These are phyloP conservation scores for Scutellaria minor DNA, from an alignment of 257 asterid genomes.

Conservation along the genomic window DNA sequence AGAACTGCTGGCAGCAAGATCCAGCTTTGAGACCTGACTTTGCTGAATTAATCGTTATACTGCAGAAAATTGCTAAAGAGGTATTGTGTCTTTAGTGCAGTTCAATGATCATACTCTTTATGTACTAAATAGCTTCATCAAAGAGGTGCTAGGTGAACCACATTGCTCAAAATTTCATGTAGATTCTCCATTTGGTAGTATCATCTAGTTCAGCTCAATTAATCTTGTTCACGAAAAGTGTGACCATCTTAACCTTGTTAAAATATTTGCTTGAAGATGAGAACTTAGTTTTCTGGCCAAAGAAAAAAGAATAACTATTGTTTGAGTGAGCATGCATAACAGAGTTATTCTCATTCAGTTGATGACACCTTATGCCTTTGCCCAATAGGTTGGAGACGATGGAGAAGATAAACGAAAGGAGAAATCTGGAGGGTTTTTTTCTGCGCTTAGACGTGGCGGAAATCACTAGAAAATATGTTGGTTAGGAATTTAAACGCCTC, in stretches of 20 bases:
- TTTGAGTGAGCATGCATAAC: neutral
- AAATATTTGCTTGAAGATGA: too few species aligned
- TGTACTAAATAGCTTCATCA: neutral
- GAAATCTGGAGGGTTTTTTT: conserved; percentile 83
- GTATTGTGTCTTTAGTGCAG: conserved; percentile 39
- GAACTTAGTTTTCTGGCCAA: too few species aligned
- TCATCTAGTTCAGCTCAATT: neutral
- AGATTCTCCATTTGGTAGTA: too few species aligned
- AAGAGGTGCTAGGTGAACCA: neutral
- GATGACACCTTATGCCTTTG: conserved; percentile 20
- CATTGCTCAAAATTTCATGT: neutral
- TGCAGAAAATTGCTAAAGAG: conserved; percentile 76
- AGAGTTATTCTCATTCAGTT: neutral
- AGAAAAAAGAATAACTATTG: neutral
- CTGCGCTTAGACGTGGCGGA: conserved; percentile 77
- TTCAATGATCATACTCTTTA: neutral
- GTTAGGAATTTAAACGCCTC: conserved; percentile 29
- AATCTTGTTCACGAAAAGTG: too few species aligned
- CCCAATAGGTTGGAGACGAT: conserved; percentile 74
- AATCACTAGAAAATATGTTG: conserved; percentile 51
- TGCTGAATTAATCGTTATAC: conserved; percentile 66
- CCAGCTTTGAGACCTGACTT: conserved; percentile 84
- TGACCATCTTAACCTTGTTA: too few species aligned
- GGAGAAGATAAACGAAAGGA: conserved; percentile 77
- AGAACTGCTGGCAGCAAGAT: conserved; percentile 96